Evolutionary conservation across 1,139 yeast genomes (phyloP), one percentile per base, ranked within the genome.

Genomic region (Candida albicans): DNA sequence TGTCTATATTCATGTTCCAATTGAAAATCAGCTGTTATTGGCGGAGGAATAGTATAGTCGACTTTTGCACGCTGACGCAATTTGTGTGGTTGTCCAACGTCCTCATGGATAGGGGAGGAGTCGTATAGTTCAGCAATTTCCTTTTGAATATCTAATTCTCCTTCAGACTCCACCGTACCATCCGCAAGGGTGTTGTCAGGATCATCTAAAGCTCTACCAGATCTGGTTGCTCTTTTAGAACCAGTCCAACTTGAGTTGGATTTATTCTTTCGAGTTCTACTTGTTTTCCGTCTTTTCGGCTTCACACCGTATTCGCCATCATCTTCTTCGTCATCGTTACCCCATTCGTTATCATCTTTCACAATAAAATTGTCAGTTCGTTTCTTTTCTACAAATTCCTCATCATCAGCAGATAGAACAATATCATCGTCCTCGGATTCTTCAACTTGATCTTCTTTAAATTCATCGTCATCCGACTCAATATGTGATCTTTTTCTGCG

Each of bases 21-120:
- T 52, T 68, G 77, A 12, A 54, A 56, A 40, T 77, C 82, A 42
- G 76, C 78, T 1, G 79, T 61, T 7, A 88, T 70, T 1, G 96
- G 96, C 1, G 96, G 96, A 0, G 96, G 93, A 5, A 90, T 75
- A n/a, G 86, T 79, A 60, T 90, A 90, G 57, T 90, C 87, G 12
- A 90, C 82, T 33, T 81, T 82, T 27, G 86, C 84, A 46, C 96
- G 68, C 53, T 88, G 93, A 50, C 97, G 76, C 38, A 88, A 70
- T 44, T 86, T 84, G 57, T 86, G 84, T 18, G 48, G 39, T 54
- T 67, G 66, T 29, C 79, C 66, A 15, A 82, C 78, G 27, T 66
- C 61, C 7, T 73, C 75, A n/a, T 79, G 72, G 15, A 68, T 59
- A 1, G 82, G 81, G 1, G 79, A 71, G 5, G 81, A 80, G 59